Base-by-base conservation (phyloP, 495 filamentous ascomycete species). In the Xanthoparmelia taractica region DNA sequence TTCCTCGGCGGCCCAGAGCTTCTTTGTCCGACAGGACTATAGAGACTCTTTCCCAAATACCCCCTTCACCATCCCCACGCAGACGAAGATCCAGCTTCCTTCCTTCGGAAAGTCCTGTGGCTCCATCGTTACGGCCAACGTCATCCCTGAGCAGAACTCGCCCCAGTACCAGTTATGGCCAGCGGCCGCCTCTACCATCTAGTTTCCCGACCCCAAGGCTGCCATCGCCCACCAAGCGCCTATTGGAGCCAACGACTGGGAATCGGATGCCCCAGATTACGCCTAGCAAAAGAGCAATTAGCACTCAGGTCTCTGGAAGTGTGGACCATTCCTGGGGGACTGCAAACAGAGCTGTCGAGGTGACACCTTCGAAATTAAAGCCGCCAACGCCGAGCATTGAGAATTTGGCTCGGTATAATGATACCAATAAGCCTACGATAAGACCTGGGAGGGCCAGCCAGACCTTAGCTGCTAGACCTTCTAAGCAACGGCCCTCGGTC, bases 1-100 rank as follows among this genome's bases (percentile, higher is more conserved):
- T 20, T n/a, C 29, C 45, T 66, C 57, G 59, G 31, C 64, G 63
- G 34, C 59, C 69, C 25, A 65, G 73, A 34, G 82, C 84, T 29
- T 89, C 87, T 2, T 72, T 90, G 29, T 86, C 85, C 18, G 87
- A 90, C 57, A 76, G 87, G 47, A 87, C 87, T 15, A 83, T 87
- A 40, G 85, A 88, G 65, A 87, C 84, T 0, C 72, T 90, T 17
- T 77, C 86, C 36, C 77, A 80, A 55, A 78, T 89, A 27, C 83
- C 87, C 4, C 78, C 85, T 3, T 87, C 87, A 23, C 87, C 87
- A 11, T 81, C 78, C 3, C 74, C 81, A n/a, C 70, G 71, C 13
- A 75, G 79, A 63, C 74, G 84, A 62, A 75, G 76, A 61, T 86
- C 85, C 13, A 84, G 79, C 67, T 87, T 89, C 72, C 88, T 84